Base-by-base conservation (phyloP, 108 stramenopile species). In the Nannochloropsis salina region DNA sequence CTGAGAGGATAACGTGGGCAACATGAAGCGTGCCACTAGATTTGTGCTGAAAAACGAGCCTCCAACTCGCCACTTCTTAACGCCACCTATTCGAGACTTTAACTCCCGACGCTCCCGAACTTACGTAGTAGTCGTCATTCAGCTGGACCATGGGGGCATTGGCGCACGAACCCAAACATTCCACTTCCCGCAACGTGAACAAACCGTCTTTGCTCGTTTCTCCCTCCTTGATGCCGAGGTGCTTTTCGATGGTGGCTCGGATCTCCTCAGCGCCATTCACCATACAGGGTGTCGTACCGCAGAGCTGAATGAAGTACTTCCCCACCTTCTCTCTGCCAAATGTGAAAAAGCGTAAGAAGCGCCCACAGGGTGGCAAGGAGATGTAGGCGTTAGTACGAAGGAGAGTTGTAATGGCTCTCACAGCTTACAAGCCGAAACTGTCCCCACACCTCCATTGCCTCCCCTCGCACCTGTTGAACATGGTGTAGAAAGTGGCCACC, bases 271-370 rank as follows among this genome's bases (percentile, higher is more conserved):
- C 90, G 47, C 99, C 99, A 88, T 96, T 96, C 88, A 99, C 98
- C 99, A 99, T 99, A 93, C 99, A 99, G 42, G 99, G 99, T 41
- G 99, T 99, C 12, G 99, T 99, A 51, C 99, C 99, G 86, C 99
- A 99, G 10, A 99, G 94, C 94, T 99, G 98, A 86, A 99, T 96
- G 91, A 99, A 99, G 92, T 98, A 98, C 93, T 98, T 99, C 83
- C 99, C 99, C n/a, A 98, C 96, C 89, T 96, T 96, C 84, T 95
- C 94, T 31, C 81, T 81, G 81, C 10, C 15, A 31, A 31, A 31
- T 31, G 31, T 31, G 31, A 31, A 31, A 31, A 31, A 31, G 31
- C 31, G 31, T 31, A 31, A 31, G 31, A 31, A 31, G 31, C 31
- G 31, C 31, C 31, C 31, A 31, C 31, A 31, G 31, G 31, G 31